Conservation (phyloP, 345 rosid genomes). For the Syzygium aqueum region DNA sequence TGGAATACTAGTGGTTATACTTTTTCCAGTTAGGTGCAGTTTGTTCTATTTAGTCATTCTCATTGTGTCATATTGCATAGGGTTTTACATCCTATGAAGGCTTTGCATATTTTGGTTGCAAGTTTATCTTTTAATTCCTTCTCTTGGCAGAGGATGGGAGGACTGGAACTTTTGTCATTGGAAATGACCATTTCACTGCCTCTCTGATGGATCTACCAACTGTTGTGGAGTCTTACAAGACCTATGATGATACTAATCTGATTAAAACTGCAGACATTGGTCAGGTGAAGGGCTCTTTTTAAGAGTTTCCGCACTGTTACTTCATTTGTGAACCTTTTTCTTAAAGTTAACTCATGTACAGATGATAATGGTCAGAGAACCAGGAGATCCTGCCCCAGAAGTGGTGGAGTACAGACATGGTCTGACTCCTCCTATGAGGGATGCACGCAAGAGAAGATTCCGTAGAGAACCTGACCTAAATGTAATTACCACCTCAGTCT, state of each 20-base stretch:
- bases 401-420: constrained; percentile 87
- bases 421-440: constrained; percentile 94
- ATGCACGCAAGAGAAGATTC: constrained; percentile 93
- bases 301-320: background rate
- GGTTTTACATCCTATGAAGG: background rate
- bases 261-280: constrained; percentile 94
- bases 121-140: background rate
- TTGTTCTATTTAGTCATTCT: background rate
- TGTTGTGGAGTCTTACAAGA: constrained; percentile 87
- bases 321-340: background rate
- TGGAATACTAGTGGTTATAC: background rate
- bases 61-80: background rate
- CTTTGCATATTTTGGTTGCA: background rate
- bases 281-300: constrained; percentile 37
- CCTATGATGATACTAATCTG: constrained; percentile 77
- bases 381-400: constrained; percentile 67
- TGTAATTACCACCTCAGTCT: constrained; percentile 24
- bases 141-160: constrained; percentile 73
- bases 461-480: constrained; percentile 96
- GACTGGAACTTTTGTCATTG: constrained; percentile 72
- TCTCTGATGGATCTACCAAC: constrained; percentile 88
- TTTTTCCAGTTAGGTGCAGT: background rate
- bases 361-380: constrained; percentile 97
- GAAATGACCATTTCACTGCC: constrained; percentile 60
- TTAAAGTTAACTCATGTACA: background rate